These are phyloP conservation scores for Cotoneaster glaucophyllus DNA, from an alignment of 306 rosid genomes.

Conservation along the genomic window DNA sequence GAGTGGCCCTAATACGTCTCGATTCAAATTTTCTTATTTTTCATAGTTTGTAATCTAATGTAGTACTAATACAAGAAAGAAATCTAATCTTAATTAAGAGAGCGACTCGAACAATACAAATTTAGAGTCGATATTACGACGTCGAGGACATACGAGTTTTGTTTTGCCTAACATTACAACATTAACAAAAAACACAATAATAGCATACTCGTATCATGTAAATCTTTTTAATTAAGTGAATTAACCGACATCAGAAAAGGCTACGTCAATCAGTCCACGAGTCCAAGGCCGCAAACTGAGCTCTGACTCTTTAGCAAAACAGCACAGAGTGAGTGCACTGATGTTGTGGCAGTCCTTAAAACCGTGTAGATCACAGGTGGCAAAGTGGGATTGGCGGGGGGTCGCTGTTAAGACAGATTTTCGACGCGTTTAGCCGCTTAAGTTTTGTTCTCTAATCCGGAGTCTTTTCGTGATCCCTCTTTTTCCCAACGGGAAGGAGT, in stretches of 20 bases:
- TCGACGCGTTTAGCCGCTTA: slow-evolving; percentile 48
- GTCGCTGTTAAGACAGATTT: slow-evolving; percentile 1
- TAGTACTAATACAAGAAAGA: not conserved
- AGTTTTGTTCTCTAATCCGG: slow-evolving; percentile 38
- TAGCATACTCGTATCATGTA: no score
- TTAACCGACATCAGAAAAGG: not conserved
- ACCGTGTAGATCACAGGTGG: slow-evolving; percentile 24
- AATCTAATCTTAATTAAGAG: not conserved
- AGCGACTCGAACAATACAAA: no score
- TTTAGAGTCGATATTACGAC: no score
- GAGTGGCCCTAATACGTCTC: no score
- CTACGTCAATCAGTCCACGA: not conserved
- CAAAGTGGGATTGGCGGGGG: not conserved
- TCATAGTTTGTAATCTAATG: no score
- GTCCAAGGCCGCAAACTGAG: slow-evolving; percentile 11
- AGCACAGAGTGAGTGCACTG: not conserved
- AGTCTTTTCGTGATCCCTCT: slow-evolving; percentile 54
- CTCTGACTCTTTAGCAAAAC: slow-evolving; percentile 7
- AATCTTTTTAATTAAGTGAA: not conserved
- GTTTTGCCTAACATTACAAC: no score
- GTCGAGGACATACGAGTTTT: no score
- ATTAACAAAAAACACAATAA: no score
- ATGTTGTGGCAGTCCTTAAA: not conserved
- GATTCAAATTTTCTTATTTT: no score
- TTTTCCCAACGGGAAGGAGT: slow-evolving; percentile 16